Percentiles rank a stretch among this genome's conserved stretches.
Conservation (phyloP, 805 yeast genomes). For the Nakazawaea molendinolei region DNA sequence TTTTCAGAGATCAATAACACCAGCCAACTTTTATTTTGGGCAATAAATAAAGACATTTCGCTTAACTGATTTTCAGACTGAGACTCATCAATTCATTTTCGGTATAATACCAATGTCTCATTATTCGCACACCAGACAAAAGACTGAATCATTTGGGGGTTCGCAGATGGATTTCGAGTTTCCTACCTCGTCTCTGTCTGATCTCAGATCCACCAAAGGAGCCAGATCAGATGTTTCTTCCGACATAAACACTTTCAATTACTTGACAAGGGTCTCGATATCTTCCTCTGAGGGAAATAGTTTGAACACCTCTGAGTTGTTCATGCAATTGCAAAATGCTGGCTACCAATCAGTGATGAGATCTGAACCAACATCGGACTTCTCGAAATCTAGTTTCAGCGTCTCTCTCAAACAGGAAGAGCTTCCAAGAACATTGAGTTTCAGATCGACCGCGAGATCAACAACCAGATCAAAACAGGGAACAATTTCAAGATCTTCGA, state of each 20-base stretch:
- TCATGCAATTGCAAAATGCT: background rate
- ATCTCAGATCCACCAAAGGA: background rate
- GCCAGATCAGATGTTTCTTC: no score
- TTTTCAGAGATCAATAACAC: background rate
- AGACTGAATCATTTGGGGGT: conserved; percentile 11
- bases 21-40: conserved; percentile 1
- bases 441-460: no score
- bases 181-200: conserved; percentile 1
- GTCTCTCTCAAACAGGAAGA: background rate
- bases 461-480: background rate
- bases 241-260: background rate
- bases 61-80: background rate
- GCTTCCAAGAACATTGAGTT: no score
- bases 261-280: conserved; percentile 6
- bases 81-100: background rate
- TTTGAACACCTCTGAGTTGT: conserved; percentile 4
- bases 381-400: background rate
- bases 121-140: conserved; percentile 7
- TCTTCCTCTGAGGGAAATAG: conserved; percentile 3
- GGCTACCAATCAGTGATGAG: background rate
- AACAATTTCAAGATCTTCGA: conserved; percentile 4
- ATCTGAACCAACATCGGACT: background rate
- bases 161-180: conserved; percentile 11
- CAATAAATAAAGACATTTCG: background rate
- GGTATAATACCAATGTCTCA: background rate